Conservation (phyloP, 257 asterid genomes). For the Salvia hispanica region DNA sequence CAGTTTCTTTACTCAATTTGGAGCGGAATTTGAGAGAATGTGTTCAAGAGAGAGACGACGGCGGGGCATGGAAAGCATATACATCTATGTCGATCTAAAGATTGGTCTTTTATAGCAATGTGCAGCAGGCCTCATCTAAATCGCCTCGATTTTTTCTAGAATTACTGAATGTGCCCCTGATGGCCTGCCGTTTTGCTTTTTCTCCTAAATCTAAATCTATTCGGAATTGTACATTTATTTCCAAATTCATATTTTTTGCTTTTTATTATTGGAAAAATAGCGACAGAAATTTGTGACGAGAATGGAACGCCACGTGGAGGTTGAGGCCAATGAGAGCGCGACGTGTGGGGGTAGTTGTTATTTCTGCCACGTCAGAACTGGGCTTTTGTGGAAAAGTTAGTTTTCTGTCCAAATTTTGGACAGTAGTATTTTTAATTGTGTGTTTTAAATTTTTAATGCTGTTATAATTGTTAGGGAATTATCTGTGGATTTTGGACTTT, state of each 20-base stretch:
- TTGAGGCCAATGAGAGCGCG: background rate
- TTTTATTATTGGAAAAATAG: conserved; percentile 10
- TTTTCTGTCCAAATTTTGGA: conserved; percentile 2
- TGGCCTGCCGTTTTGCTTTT: conserved; percentile 18
- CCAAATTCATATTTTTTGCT: background rate
- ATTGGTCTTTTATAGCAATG: conserved; percentile 30
- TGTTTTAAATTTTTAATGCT: too few species aligned
- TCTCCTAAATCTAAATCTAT: conserved; percentile 19
- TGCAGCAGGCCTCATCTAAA: background rate
- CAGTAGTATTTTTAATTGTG: too few species aligned
- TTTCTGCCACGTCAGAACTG: conserved; percentile 17
- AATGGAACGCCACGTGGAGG: conserved; percentile 35
- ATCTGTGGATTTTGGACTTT: too few species aligned
- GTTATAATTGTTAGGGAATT: too few species aligned
- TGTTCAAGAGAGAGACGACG: conserved; percentile 39
- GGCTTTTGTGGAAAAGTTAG: conserved; percentile 6
- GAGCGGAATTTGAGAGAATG: conserved; percentile 32
- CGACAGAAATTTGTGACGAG: conserved; percentile 37
- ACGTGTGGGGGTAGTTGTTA: conserved; percentile 21
- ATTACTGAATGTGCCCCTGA: conserved; percentile 50
- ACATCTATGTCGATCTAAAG: conserved; percentile 14
- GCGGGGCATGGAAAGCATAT: conserved; percentile 44
- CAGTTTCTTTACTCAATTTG: background rate
- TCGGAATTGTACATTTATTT: conserved; percentile 7
- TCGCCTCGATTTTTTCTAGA: conserved; percentile 31